These are phyloP conservation scores for Abrus pulchellus DNA, from an alignment of 306 rosid genomes.

Conservation along the genomic window DNA sequence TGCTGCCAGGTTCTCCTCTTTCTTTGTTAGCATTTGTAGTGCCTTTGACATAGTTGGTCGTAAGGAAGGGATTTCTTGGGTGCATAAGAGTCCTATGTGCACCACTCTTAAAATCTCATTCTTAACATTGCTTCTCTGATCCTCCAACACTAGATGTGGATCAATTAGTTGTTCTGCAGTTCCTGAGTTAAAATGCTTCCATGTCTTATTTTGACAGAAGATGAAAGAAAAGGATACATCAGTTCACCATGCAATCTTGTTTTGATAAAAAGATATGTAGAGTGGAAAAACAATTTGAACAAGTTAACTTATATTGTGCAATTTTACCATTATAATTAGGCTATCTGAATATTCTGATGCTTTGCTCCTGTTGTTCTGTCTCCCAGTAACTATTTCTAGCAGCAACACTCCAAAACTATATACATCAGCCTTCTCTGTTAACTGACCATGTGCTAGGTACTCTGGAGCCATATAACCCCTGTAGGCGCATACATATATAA, in stretches of 20 bases:
- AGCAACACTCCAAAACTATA: constrained; percentile 78
- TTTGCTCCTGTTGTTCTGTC: constrained; percentile 73
- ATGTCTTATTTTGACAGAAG: constrained; percentile 58
- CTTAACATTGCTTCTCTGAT: constrained; percentile 45
- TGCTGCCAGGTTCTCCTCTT: constrained; percentile 69
- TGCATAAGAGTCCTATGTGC: constrained; percentile 78
- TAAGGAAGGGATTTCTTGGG: constrained; percentile 75
- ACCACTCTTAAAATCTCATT: constrained; percentile 68
- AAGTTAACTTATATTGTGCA: background rate
- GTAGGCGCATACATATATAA: constrained; percentile 7
- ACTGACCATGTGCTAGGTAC: constrained; percentile 84
- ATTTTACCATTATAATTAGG: constrained; percentile 60
- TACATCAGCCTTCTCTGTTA: constrained; percentile 82
- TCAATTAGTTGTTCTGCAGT: constrained; percentile 62
- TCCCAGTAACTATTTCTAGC: constrained; percentile 68
- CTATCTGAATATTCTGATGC: constrained; percentile 70
- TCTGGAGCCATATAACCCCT: constrained; percentile 94
- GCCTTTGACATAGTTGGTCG: constrained; percentile 79
- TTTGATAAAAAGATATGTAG: background rate
- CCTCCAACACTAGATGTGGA: constrained; percentile 60
- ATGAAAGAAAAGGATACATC: background rate
- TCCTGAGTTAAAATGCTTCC: constrained; percentile 78
- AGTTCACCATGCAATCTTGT: constrained; percentile 30
- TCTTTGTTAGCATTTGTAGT: constrained; percentile 66
- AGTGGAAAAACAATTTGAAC: constrained; percentile 5